Conservation (phyloP, 441 rosid species). For the Hypseocharis bilobata region DNA sequence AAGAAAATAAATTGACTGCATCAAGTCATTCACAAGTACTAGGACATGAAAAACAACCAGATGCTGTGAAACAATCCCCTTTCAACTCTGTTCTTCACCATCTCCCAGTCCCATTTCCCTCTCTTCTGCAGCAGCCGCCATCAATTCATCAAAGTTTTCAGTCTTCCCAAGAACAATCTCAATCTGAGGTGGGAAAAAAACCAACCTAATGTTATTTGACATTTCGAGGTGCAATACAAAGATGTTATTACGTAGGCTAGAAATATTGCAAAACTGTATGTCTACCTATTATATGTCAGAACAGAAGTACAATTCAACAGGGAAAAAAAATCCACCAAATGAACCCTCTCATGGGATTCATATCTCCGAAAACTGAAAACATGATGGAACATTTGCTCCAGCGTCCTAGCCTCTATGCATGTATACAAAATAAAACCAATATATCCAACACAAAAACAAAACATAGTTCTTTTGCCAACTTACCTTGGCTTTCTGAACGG, state of each 20-base stretch:
- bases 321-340: no score
- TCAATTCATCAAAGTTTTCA: constrained; percentile 57
- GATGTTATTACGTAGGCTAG: no score
- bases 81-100: constrained; percentile 55
- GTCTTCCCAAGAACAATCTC: constrained; percentile 58
- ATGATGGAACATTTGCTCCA: no score
- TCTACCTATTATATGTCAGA: not conserved
- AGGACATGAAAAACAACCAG: constrained; percentile 17
- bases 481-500: constrained; percentile 67
- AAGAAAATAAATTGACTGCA: constrained; percentile 13
- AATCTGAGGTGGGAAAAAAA: constrained; percentile 28
- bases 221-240: no score
- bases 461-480: not conserved
- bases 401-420: no score
- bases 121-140: constrained; percentile 68
- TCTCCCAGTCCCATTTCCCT: constrained; percentile 46
- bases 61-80: constrained; percentile 1
- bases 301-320: not conserved
- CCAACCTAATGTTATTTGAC: not conserved
- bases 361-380: no score
- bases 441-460: not conserved
- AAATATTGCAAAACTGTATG: no score
- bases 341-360: no score
- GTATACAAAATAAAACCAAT: not conserved
- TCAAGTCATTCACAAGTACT: constrained; percentile 13